Conservation (phyloP, 1,284 basidiomycete genomes). For the Irpex sp. region DNA sequence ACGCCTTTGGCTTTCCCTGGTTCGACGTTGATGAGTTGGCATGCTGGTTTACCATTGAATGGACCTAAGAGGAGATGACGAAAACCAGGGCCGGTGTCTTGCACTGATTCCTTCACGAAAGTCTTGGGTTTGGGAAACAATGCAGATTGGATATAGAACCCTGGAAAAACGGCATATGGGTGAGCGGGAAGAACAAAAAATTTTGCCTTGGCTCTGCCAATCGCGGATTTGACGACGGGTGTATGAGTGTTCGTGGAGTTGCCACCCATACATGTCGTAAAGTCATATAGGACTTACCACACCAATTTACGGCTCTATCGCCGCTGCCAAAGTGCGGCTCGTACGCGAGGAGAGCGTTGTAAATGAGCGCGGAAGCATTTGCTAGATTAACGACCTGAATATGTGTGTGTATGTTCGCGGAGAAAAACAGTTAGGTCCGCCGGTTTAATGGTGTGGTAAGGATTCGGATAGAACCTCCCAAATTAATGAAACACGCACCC, state of each 20-base stretch:
- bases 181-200: conserved; percentile 9
- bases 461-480: neutral
- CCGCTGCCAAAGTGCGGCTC: conserved; percentile 60
- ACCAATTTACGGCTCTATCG: conserved; percentile 80
- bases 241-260: neutral
- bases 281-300: conserved; percentile 51
- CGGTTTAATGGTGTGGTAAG: neutral
- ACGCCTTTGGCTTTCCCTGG: conserved; percentile 66
- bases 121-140: conserved; percentile 54
- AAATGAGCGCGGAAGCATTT: conserved; percentile 78
- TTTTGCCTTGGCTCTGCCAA: neutral
- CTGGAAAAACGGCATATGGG: conserved; percentile 34
- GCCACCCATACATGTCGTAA: neutral
- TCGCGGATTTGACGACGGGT: neutral
- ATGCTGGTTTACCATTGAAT: conserved; percentile 87
- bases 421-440: neutral
- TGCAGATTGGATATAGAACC: conserved; percentile 76
- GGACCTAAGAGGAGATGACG: conserved; percentile 68
- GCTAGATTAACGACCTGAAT: conserved; percentile 79
- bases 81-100: conserved; percentile 2
- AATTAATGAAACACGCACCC: conserved; percentile 45
- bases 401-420: neutral
- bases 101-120: conserved; percentile 5
- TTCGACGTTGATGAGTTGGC: conserved; percentile 69
- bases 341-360: conserved; percentile 70